These are phyloP conservation scores for Plenodomus lindquistii DNA, from an alignment of 2,329 filamentous ascomycete species.

Conservation along the genomic window DNA sequence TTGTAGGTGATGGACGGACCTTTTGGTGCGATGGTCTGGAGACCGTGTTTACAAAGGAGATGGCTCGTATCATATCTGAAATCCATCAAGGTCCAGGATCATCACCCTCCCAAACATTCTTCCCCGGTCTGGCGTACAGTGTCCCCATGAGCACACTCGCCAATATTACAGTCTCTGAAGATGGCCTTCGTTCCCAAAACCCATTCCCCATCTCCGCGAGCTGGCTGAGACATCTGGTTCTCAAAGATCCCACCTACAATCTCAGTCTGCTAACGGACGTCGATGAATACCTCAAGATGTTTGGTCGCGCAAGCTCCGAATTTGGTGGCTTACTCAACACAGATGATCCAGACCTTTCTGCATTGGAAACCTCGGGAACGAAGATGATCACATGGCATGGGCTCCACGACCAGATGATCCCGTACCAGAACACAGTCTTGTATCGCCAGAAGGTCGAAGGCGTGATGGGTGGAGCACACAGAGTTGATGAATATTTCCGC, in stretches of 20 bases:
- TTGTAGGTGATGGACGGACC: slow-evolving; percentile 10
- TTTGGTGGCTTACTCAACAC: slow-evolving; percentile 26
- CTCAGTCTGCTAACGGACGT: slow-evolving; percentile 17
- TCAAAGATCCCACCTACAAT: slow-evolving; percentile 16
- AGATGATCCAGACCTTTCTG: slow-evolving; percentile 28
- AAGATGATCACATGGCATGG: slow-evolving; percentile 39
- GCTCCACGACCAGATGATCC: slow-evolving; percentile 27
- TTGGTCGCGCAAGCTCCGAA: slow-evolving; percentile 21
- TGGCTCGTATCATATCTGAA: slow-evolving; percentile 24
- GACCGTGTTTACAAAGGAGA: slow-evolving; percentile 19
- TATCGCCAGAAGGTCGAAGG: slow-evolving; percentile 29
- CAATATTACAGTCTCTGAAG: slow-evolving; percentile 12
- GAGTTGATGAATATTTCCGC: slow-evolving; percentile 34
- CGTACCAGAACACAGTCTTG: slow-evolving; percentile 27
- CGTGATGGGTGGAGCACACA: slow-evolving; percentile 26
- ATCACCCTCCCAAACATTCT: slow-evolving; percentile 4
- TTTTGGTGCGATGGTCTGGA: slow-evolving; percentile 25
- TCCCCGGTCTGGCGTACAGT: slow-evolving; percentile 19
- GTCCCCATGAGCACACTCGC: slow-evolving; percentile 15
- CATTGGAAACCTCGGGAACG: slow-evolving; percentile 23
- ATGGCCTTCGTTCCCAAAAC: slow-evolving; percentile 20
- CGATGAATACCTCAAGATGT: slow-evolving; percentile 16
- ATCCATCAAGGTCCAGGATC: slow-evolving; percentile 23
- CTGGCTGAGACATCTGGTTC: slow-evolving; percentile 22
- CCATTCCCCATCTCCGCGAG: slow-evolving; percentile 21